Evolutionary conservation across 495 filamentous ascomycete genomes (phyloP).

Genomic region (Xanthoparmelia taractica): DNA sequence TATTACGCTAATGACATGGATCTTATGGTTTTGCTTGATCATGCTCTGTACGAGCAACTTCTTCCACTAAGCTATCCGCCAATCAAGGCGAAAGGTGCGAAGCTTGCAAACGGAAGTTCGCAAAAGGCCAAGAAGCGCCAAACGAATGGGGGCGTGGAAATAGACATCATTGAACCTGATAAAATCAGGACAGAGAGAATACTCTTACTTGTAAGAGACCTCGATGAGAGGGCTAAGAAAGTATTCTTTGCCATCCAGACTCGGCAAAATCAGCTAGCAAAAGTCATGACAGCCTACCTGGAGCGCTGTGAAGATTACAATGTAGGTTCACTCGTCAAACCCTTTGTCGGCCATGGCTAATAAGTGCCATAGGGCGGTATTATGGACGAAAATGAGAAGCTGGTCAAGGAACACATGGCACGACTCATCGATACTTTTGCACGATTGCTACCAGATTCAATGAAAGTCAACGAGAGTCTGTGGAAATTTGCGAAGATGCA

Average conservation of each 20-base stretch:
- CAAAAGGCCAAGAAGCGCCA: conserved; percentile 51
- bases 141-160: conserved; percentile 36
- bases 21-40: conserved; percentile 74
- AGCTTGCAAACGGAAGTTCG: conserved; percentile 51
- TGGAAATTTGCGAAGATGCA: conserved; percentile 88
- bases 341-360: not conserved
- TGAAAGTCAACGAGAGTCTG: conserved; percentile 60
- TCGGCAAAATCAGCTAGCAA: conserved; percentile 61
- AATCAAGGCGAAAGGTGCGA: conserved; percentile 59
- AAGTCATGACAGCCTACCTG: conserved; percentile 62
- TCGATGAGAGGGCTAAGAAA: conserved; percentile 71
- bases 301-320: conserved; percentile 78
- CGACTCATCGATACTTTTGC: conserved; percentile 59
- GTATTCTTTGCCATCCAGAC: conserved; percentile 84
- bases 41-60: conserved; percentile 77
- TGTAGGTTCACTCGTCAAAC: conserved; percentile 31
- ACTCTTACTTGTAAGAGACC: conserved; percentile 65
- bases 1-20: conserved; percentile 87
- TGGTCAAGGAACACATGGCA: conserved; percentile 59
- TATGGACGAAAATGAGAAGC: conserved; percentile 61
- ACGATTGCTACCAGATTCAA: conserved; percentile 65
- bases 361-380: conserved; percentile 56
- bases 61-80: conserved; percentile 81
- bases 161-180: conserved; percentile 60
- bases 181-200: conserved; percentile 80